Evolutionary conservation across 208 protist species (phyloP), one percentile per base, ranked within the genome.

Genomic region (Acanthamoeba royreba): DNA sequence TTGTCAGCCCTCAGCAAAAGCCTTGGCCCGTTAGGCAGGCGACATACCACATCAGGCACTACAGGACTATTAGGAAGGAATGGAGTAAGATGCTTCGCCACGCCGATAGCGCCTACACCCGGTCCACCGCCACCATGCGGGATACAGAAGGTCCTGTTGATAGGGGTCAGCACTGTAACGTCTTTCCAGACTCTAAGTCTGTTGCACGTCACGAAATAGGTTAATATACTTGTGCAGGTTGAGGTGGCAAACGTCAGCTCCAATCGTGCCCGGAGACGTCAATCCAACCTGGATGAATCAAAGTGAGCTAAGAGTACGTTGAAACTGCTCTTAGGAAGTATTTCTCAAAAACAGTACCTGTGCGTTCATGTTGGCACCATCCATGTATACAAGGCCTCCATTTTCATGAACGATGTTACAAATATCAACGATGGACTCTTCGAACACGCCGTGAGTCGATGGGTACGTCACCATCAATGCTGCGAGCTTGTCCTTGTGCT

Each of bases 311-410:
- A n/a, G n/a, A n/a, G n/a, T n/a, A n/a, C n/a, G n/a, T n/a, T n/a
- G n/a, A n/a, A n/a, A n/a, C n/a, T n/a, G n/a, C n/a, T n/a, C n/a
- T n/a, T n/a, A n/a, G n/a, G n/a, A n/a, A n/a, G n/a, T n/a, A n/a
- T n/a, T n/a, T n/a, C n/a, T n/a, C n/a, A n/a, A n/a, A n/a, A n/a
- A n/a, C n/a, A 15, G n/a, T 69, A 28, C 58, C 58, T 77, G 98
- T 33, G 99, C 99, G 95, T 99, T 99, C 95, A 99, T 97, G 97
- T 99, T 99, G 35, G 99, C 99, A 35, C 99, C 99, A 93, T 99
- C 99, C 96, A 99, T 99, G 95, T 99, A 99, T 52, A 99, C 99
- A 92, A 98, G 98, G 31, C 98, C 98, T 74, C 98, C 98, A 94
- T 97, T 58, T 22, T 97, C 94, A 96, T 99, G 98, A 17, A 99